Evolutionary conservation across 2,329 filamentous ascomycete species (phyloP), one percentile per base, ranked within the genome.

Genomic region (Cladobotryum mycophilum): DNA sequence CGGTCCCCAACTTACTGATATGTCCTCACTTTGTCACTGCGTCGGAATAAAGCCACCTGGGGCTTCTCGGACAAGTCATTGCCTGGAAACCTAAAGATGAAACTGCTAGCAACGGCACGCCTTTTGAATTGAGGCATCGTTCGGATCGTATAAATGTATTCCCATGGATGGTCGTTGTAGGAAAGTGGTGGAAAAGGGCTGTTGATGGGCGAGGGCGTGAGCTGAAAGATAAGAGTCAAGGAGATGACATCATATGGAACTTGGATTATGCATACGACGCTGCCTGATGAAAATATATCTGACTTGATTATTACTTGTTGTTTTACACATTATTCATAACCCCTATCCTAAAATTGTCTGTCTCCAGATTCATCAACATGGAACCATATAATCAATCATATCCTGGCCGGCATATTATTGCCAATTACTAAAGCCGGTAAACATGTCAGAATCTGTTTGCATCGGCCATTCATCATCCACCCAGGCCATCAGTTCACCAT

Each of bases 1-100:
- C n/a, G n/a, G n/a, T n/a, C n/a, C n/a, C n/a, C n/a, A n/a, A n/a
- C n/a, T n/a, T 66, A 84, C 80, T 67, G 75, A 58, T 86, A 86
- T 0, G 81, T 82, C 5, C 67, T 69, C 14, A 85, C 80, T 54
- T 79, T 73, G 48, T 69, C 70, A 59, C 82, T 85, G 13, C 84
- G 74, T 41, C 74, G 72, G 62, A 86, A 86, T 0, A 87, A 69
- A 1, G 82, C 83, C 5, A 86, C 78, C 36, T 69, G 67, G 1
- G 74, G 70, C 9, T 70, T 68, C 30, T 63, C 64, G 4, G 55
- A 59, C 33, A 60, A 54, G n/a, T 66, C 61, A 25, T 64, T 60
- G 14, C 67, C 57, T 2, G 70, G 66, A 17, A 69, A 67, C 48
- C 71, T 73, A 65, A 80, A 73, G 54, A 80, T 71, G 60, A 80